Conservation (phyloP, 192 early-diverging fungal species). For the Geranomyces michiganensis region DNA sequence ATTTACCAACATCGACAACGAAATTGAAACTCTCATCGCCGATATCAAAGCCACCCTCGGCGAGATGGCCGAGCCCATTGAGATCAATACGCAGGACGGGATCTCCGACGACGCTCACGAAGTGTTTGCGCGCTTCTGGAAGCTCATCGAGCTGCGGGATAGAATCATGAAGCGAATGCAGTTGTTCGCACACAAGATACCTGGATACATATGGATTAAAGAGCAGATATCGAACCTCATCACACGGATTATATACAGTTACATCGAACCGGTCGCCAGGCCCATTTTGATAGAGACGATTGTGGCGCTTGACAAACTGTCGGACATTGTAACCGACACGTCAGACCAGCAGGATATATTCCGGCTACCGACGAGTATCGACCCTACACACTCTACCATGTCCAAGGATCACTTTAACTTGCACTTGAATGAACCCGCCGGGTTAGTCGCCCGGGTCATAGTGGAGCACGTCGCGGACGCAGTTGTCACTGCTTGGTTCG, state of each 20-base stretch:
- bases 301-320: not conserved
- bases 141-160: conserved; percentile 5
- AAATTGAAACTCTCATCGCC: not conserved
- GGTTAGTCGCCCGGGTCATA: conserved; percentile 11
- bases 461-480: conserved; percentile 5
- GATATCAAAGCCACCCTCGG: not conserved
- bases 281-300: not conserved
- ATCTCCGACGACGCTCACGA: not conserved
- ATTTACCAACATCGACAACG: conserved; percentile 4
- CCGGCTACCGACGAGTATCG: not conserved
- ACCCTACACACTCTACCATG: conserved; percentile 14
- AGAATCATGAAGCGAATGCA: conserved; percentile 3
- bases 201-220: conserved; percentile 12
- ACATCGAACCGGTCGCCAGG: not conserved
- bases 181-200: conserved; percentile 1
- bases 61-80: not conserved
- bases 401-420: conserved; percentile 27
- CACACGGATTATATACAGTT: not conserved
- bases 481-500: conserved; percentile 18
- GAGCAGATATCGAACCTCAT: conserved; percentile 2
- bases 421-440: conserved; percentile 15
- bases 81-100: not conserved
- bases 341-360: conserved; percentile 5
- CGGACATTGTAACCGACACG: not conserved
- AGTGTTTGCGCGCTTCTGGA: not conserved